phyloP scores from a whole-genome alignment of 768 basidiomycete species.

The Royoungia palumana region DNA sequence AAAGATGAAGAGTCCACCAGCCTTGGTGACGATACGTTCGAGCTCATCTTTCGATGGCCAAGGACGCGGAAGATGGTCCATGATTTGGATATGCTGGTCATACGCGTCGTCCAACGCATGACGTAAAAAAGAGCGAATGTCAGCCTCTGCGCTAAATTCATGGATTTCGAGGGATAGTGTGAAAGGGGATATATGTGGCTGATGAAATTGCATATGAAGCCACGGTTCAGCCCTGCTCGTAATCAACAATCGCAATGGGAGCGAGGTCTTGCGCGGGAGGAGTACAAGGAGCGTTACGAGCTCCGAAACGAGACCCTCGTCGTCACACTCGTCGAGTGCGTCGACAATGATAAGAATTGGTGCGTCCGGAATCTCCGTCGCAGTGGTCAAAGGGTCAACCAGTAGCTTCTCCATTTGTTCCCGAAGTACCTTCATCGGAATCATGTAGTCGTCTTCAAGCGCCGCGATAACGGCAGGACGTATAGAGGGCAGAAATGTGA shows the following conservation, averaged over 20 bases:
- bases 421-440: constrained; percentile 27
- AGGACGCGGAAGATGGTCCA: constrained; percentile 17
- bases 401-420: constrained; percentile 29
- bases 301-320: constrained; percentile 23
- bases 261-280: constrained; percentile 3
- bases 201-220: constrained; percentile 19
- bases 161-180: constrained; percentile 20
- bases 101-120: constrained; percentile 18
- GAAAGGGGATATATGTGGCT: constrained; percentile 9
- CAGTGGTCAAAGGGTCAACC: constrained; percentile 15
- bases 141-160: constrained; percentile 20
- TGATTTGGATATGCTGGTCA: constrained; percentile 16
- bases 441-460: constrained; percentile 23
- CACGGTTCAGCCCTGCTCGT: constrained; percentile 23
- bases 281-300: constrained; percentile 23
- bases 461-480: constrained; percentile 21
- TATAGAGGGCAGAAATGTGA: constrained; percentile 18
- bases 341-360: constrained; percentile 22
- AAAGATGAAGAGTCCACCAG: constrained; percentile 29
- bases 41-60: constrained; percentile 26
- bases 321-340: constrained; percentile 28
- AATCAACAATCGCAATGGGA: constrained; percentile 26
- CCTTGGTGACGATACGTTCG: constrained; percentile 15
- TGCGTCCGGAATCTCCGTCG: constrained; percentile 3
- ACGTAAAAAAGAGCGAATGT: constrained; percentile 22